These are phyloP conservation scores for Narthecium ossifragum DNA, from an alignment of 106 monocot genomes.

Conservation along the genomic window DNA sequence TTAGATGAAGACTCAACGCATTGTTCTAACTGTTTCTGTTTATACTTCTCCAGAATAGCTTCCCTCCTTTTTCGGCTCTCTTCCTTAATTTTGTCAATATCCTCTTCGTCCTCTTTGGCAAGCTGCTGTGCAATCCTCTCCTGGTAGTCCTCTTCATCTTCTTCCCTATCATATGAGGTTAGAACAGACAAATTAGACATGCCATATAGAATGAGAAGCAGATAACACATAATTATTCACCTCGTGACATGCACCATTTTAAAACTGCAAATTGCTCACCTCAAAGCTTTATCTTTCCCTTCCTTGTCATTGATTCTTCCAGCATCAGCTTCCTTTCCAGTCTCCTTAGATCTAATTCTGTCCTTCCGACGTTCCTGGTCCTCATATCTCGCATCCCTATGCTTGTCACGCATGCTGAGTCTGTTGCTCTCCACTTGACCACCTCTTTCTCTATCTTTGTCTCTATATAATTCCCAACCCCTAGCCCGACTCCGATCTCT, in stretches of 20 bases:
- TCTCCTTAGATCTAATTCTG: conserved; percentile 27
- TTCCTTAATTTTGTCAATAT: conserved; percentile 86
- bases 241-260: neutral
- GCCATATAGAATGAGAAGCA: neutral
- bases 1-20: conserved; percentile 22
- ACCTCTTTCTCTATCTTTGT: conserved; percentile 17
- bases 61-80: conserved; percentile 81
- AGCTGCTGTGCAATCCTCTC: conserved; percentile 76
- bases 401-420: conserved; percentile 25
- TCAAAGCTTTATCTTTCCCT: conserved; percentile 26
- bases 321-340: conserved; percentile 17
- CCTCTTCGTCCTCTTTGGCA: conserved; percentile 76
- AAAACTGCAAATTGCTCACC: conserved; percentile 16
- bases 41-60: conserved; percentile 88
- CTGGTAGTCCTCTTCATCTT: conserved; percentile 77
- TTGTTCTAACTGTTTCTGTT: conserved; percentile 38
- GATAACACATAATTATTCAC: neutral
- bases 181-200: conserved; percentile 1
- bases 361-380: conserved; percentile 24
- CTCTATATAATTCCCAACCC: conserved; percentile 17
- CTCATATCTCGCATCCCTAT: conserved; percentile 40
- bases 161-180: conserved; percentile 39
- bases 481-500: conserved; percentile 19
- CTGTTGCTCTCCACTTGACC: no score
- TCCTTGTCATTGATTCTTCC: conserved; percentile 19